phyloP scores from a whole-genome alignment of 495 filamentous ascomycete genomes.

The Aspergillus biplanus region DNA sequence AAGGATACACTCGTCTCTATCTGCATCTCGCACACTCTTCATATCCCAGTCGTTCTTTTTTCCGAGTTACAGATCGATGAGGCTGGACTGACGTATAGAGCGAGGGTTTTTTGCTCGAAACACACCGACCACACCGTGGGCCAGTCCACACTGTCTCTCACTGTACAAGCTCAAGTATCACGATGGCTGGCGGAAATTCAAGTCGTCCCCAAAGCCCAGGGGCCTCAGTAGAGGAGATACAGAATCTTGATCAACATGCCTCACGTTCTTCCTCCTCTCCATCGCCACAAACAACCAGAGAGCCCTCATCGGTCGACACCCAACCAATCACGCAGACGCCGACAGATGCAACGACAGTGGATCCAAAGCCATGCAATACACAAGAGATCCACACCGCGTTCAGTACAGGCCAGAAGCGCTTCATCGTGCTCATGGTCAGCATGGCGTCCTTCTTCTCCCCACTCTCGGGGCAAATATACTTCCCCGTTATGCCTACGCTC shows the following conservation, averaged over 20 bases:
- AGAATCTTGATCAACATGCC: not conserved
- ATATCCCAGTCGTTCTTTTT: not conserved
- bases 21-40: not conserved
- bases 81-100: not conserved
- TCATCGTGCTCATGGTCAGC: constrained; percentile 65
- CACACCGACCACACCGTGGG: no score
- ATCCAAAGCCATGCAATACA: not conserved
- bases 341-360: not conserved
- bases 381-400: constrained; percentile 53
- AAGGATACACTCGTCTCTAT: not conserved
- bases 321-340: not conserved
- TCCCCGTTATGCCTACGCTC: constrained; percentile 65
- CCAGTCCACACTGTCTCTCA: not conserved
- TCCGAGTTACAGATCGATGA: not conserved
- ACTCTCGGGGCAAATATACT: constrained; percentile 73
- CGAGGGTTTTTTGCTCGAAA: no score
- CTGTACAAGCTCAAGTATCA: not conserved
- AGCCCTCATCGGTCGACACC: not conserved
- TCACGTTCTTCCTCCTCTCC: not conserved
- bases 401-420: constrained; percentile 55
- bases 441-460: constrained; percentile 54
- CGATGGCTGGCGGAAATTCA: not conserved
- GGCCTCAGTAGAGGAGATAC: not conserved
- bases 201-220: not conserved
- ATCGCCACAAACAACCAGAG: not conserved